Evolutionary conservation across 2,329 filamentous ascomycete species (phyloP), one percentile per base, ranked within the genome.

Genomic region (Penicillium sclerotigenum): DNA sequence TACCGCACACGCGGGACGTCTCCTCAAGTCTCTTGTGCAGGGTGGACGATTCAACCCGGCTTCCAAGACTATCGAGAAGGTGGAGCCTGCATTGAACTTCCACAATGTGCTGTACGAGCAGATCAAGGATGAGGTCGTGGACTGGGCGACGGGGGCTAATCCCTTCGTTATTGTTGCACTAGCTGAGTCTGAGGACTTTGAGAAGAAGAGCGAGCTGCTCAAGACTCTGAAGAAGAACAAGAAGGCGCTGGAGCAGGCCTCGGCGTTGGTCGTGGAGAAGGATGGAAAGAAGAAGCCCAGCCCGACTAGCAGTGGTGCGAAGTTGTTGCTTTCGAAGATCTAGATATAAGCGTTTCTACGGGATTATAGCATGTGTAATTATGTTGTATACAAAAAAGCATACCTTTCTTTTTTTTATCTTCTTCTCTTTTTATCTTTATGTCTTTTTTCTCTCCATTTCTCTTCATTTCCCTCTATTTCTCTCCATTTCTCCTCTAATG

Each of bases 11-110:
- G 88, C 86, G 38, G 91, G 90, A 16, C 87, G 91, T 57, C 88
- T 97, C 87, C 82, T 97, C 67, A 97, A 96, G 78, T 88, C 88
- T 0, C 83, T 99, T 8, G 91, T 97, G 24, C 87, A 91, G 52
- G 94, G 94, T 40, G 94, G 95, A 26, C 87, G 86, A 56, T 99
- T 89, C 70, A 91, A 97, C 74, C 84, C 85, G 58, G 81, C 81
- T 41, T 81, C 84, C 2, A 91, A 91, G 74, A 85, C 81, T 54
- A 75, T 94, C 42, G 82, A 88, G 66, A 83, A 85, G 22, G 81
- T 88, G 2, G 85, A 91, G 47, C 91, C 91, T 16, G 82, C 89
- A 8, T 80, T 97, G 54, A 82, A 87, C 47, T 99, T 99, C 71
- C 86, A 90, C 58, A 83, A 88, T 61, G 78, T 88, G 47, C 80